Conservation (phyloP, 192 early-diverging fungal species). For the Coemansia sp. region DNA sequence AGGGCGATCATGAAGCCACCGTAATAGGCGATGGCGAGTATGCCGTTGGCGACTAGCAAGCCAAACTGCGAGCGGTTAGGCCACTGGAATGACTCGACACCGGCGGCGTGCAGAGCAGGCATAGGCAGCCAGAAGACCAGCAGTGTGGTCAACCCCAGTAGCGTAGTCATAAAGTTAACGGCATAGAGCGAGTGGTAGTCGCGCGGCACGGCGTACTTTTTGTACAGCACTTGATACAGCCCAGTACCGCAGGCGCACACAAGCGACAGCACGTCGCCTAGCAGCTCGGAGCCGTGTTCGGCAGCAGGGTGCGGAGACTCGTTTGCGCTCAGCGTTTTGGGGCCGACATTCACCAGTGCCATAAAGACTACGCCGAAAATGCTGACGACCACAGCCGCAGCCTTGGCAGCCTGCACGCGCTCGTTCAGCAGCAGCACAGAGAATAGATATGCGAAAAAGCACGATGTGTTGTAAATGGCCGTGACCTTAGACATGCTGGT, state of each 20-base stretch:
- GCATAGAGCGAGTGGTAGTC: slow-evolving; percentile 64
- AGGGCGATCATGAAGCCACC: slow-evolving; percentile 76
- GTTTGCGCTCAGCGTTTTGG: slow-evolving; percentile 12
- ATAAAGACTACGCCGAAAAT: slow-evolving; percentile 71
- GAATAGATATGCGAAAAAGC: slow-evolving; percentile 82
- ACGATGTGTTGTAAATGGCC: slow-evolving; percentile 79
- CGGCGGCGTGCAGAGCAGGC: slow-evolving; percentile 62
- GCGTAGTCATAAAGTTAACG: slow-evolving; percentile 68
- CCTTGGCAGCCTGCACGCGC: slow-evolving; percentile 59
- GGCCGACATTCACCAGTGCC: slow-evolving; percentile 43
- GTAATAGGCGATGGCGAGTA: slow-evolving; percentile 74
- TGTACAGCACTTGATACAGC: slow-evolving; percentile 80
- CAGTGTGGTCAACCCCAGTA: slow-evolving; percentile 69
- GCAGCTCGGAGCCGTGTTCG: slow-evolving; percentile 29
- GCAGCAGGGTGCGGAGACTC: slow-evolving; percentile 4
- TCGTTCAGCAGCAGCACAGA: slow-evolving; percentile 71
- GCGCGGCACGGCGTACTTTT: slow-evolving; percentile 65
- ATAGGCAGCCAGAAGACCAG: slow-evolving; percentile 70
- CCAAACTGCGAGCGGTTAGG: slow-evolving; percentile 58
- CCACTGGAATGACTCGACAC: slow-evolving; percentile 67
- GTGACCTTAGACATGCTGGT: slow-evolving; percentile 77
- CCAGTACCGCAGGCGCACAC: slow-evolving; percentile 68
- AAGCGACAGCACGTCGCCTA: slow-evolving; percentile 64
- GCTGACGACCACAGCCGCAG: slow-evolving; percentile 63
- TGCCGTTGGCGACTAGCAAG: slow-evolving; percentile 63